Evolutionary conservation across 331 rosid genomes (phyloP), one percentile per base, ranked within the genome.

Genomic region (Prunus yedoensis): DNA sequence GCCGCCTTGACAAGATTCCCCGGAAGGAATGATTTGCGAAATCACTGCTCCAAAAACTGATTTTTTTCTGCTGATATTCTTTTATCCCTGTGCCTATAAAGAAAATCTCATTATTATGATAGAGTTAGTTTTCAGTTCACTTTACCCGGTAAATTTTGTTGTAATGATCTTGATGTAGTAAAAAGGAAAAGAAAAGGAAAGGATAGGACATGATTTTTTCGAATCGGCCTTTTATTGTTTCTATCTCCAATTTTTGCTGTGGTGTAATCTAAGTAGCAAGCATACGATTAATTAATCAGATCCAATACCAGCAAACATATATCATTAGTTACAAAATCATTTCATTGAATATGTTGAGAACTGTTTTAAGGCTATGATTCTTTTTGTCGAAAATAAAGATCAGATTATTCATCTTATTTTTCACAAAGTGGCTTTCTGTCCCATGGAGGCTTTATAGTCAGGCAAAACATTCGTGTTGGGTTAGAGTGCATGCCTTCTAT

Each of bases 401-500:
- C 16, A 15, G 52, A 49, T 49, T 49, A 12, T 49, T 47, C 12
- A 49, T 49, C 15, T 47, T 12, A 14, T 47, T 4, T 47, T 12
- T 47, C 2, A 21, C 7, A 0, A 73, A 73, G 68, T 15, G 56
- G 59, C 75, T 52, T 54, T 73, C 50, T 20, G 43, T 1, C 11
- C 27, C 1, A 20, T 7, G n/a, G 12, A 35, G n/a, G 59, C 27
- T 54, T 10, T 51, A 7, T 51, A 16, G 53, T 51, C 13, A 23
- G 27, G 57, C 38, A n/a, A 49, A 72, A 43, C 68, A 45, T 16
- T 30, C 56, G 8, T 17, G 18, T 10, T 5, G 4, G 15, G 16
- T n/a, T 66, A 82, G 54, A 51, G 74, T 13, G 32, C 78, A 66
- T 78, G 73, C 74, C 84, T 53, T 56, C 47, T n/a, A 7, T 25